These are phyloP conservation scores for Thalia dealbata DNA, from an alignment of 176 grass and related monocot species.

Conservation along the genomic window DNA sequence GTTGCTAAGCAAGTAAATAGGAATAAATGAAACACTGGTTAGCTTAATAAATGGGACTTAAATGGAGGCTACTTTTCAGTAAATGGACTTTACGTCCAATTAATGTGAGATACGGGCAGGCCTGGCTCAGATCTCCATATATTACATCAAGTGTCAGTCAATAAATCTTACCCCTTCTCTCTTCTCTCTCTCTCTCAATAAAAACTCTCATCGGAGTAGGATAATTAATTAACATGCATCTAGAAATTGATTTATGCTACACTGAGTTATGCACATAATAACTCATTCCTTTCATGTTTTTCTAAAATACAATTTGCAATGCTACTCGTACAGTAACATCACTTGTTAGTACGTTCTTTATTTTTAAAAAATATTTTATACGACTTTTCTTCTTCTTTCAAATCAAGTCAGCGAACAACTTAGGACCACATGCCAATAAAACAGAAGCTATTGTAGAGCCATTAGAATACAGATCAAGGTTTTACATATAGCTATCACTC, in stretches of 20 bases:
- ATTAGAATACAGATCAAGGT: too few relatives aligned
- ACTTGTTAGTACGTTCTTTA: too few relatives aligned
- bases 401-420: too few relatives aligned
- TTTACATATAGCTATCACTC: too few relatives aligned
- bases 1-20: conserved; percentile 15
- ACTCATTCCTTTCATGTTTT: too few relatives aligned
- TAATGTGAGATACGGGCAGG: conserved; percentile 15
- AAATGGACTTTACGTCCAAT: conserved; percentile 22
- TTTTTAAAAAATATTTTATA: too few relatives aligned
- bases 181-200: neutral
- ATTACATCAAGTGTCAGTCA: neutral
- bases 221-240: neutral
- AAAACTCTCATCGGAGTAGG: neutral
- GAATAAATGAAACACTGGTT: conserved; percentile 11
- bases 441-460: too few relatives aligned
- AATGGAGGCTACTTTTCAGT: conserved; percentile 18
- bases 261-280: too few relatives aligned
- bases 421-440: too few relatives aligned
- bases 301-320: too few relatives aligned
- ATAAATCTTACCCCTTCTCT: neutral
- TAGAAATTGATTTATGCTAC: neutral
- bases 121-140: conserved; percentile 11
- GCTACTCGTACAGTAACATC: too few relatives aligned
- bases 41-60: conserved; percentile 17
- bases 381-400: too few relatives aligned